Base-by-base conservation (phyloP, 1,139 yeast species). In the Candida sanyaensis region DNA sequence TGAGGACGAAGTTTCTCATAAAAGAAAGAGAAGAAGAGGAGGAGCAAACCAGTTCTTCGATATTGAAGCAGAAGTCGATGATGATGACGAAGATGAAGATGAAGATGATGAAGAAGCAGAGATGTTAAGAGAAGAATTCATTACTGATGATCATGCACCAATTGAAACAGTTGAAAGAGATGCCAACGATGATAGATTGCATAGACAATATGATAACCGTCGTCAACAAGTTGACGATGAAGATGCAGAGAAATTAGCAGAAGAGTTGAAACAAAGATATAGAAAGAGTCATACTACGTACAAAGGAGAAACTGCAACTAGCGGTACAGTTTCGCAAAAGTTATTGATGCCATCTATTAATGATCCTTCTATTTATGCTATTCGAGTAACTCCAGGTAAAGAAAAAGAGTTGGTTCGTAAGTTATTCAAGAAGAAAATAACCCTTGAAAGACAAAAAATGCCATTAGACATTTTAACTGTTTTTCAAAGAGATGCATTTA, bases 61-160 rank as follows among this genome's bases (percentile, higher is more conserved):
- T 87, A 96, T 93, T 48, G 99, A 93, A 75, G 99, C 99, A 50
- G 99, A 93, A 65, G 99, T 93, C 50, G 97, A 95, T 65, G 98
- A 93, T 52, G 99, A 93, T 57, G 99, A 93, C 50, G 99, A 93
- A 56, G 99, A 93, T 37, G 92, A 86, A 43, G 80, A 75, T 46
- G 98, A 92, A 57, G 98, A 91, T 51, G 96, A 80, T 50, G 85
- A 90, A 56, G 97, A 90, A 58, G 96, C 93, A 9, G 97, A 88
- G 55, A 71, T 89, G 38, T 81, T 88, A 49, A 81, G 92, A 59
- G 96, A 91, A 62, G 96, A 89, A 62, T 86, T 86, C 63, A 82
- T 86, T 55, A 82, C 84, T 7, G 96, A 87, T 57, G 96, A 86
- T 53, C 86, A 79, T 39, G 62, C 56, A 21, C 81, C 74, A 12